Base-by-base conservation (phyloP, 176 grass and related monocot genomes). In the Oryza rufipogon region DNA sequence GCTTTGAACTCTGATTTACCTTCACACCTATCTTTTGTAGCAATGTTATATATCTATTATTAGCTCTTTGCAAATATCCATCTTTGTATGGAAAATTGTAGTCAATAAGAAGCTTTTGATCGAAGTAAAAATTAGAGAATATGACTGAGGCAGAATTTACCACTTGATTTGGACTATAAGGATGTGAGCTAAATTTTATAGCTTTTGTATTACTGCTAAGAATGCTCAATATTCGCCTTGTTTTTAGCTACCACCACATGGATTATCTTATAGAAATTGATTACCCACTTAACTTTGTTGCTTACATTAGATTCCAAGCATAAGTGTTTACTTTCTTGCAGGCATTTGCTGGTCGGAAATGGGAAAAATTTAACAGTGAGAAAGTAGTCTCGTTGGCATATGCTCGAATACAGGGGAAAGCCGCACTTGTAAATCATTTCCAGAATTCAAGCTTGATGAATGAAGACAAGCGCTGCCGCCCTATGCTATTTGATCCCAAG, bases 351-450 rank as follows among this genome's bases (percentile, higher is more conserved):
- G 87, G 81, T 33, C 70, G 72, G 8, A 88, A 83, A 78, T 88
- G 86, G 80, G 74, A 83, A 76, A 79, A 88, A 20, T 88, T 88
- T 67, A 88, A 79, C 12, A 88, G 86, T 74, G 80, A 88, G 33
- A 88, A 83, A 67, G 86, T 83, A 56, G 86, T 78, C 77, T 84
- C 87, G 26, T 30, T 89, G 76, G 81, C 87, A 89, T 89, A 84
- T 89, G 87, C 87, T 66, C 68, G 87, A 75, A 89, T 89, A n/a
- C 87, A 89, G 70, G 87, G 87, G 28, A 84, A 71, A 80, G 45
- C 44, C 30, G 54, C 74, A 23, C 80, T 88, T 78, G 39, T 83
- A 66, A 77, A 71, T 65, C 86, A 88, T 34, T 88, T 88, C 33
- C 79, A 87, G 39, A 87, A 77, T 64, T 87, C 86, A 71, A 87